A percentile compares a stretch with the other conserved stretches of the same genome.
Conservation (phyloP, 2,329 filamentous ascomycete genomes). For the Pseudomassariella vexata region DNA sequence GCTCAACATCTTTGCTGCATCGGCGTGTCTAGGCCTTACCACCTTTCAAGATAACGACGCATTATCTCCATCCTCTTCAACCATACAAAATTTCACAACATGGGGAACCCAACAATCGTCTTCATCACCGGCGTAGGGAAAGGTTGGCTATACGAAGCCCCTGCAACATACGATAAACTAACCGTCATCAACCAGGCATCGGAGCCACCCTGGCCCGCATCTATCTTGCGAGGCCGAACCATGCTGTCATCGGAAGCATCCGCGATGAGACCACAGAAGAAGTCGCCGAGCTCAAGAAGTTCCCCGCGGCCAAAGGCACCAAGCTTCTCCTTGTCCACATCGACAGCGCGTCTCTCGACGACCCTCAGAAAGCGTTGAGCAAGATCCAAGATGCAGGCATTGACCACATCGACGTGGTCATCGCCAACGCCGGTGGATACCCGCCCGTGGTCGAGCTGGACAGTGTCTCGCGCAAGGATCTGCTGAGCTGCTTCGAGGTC, state of each 20-base stretch:
- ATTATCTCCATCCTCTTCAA: too few relatives aligned
- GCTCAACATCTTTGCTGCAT: too few relatives aligned
- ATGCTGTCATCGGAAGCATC: constrained; percentile 32
- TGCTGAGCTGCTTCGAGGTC: constrained; percentile 16
- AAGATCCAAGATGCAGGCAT: constrained; percentile 19
- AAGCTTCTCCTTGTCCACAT: constrained; percentile 24
- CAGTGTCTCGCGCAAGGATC: constrained; percentile 19
- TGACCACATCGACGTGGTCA: constrained; percentile 25
- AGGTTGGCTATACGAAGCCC: too few relatives aligned
- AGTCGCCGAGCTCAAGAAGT: constrained; percentile 17
- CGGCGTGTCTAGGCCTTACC: too few relatives aligned
- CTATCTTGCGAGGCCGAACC: constrained; percentile 29
- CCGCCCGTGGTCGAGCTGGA: constrained; percentile 18
- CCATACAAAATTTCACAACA: too few relatives aligned
- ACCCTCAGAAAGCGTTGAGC: constrained; percentile 20
- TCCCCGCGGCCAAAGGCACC: constrained; percentile 21
- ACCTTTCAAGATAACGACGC: too few relatives aligned
- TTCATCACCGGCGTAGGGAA: neutral
- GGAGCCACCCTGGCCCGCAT: constrained; percentile 22
- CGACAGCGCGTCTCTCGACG: constrained; percentile 19
- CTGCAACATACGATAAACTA: too few relatives aligned
- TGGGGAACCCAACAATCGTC: neutral
- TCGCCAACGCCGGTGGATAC: constrained; percentile 30
- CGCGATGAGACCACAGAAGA: constrained; percentile 22
- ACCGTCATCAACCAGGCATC: constrained; percentile 17